Conservation (phyloP, 2,329 filamentous ascomycete genomes). For the Monosporascus sp. region DNA sequence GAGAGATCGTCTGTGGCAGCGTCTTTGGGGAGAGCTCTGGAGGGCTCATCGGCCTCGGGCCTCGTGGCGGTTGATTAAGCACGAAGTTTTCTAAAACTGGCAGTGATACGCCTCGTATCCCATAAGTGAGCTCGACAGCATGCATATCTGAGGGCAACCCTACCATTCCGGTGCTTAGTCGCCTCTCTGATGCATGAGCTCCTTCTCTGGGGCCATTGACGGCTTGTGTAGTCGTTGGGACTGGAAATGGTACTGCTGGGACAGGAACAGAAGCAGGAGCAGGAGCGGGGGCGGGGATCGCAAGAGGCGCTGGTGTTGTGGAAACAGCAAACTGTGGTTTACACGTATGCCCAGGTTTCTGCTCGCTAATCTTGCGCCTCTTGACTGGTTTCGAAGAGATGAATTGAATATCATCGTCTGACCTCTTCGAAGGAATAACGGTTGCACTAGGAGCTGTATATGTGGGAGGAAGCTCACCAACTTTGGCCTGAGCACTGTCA, state of each 20-base stretch:
- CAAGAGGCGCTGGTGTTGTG: constrained; percentile 1
- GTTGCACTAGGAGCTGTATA: not conserved
- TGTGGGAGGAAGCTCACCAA: not conserved
- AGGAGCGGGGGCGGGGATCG: not conserved
- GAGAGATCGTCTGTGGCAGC: constrained; percentile 18
- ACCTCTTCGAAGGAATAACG: constrained; percentile 21
- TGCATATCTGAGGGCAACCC: constrained; percentile 22
- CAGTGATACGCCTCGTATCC: constrained; percentile 27
- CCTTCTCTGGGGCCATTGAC: constrained; percentile 10
- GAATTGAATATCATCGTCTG: constrained; percentile 38
- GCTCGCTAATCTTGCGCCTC: constrained; percentile 26
- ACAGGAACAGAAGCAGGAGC: not conserved
- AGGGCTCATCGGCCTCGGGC: constrained; percentile 20
- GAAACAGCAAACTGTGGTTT: constrained; percentile 1
- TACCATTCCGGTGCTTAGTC: constrained; percentile 28
- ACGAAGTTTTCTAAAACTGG: constrained; percentile 29
- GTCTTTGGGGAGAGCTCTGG: constrained; percentile 33
- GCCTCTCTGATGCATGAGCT: constrained; percentile 13
- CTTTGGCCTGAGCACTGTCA: not conserved
- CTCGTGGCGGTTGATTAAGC: constrained; percentile 22
- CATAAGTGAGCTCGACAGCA: constrained; percentile 22
- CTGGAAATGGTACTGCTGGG: not conserved
- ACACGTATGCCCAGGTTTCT: not conserved
- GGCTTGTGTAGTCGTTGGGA: constrained; percentile 1
- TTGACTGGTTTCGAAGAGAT: constrained; percentile 39